Evolutionary conservation across 2,329 filamentous ascomycete genomes (phyloP), one percentile per base, ranked within the genome.

Genomic region (Fusarium sp.): DNA sequence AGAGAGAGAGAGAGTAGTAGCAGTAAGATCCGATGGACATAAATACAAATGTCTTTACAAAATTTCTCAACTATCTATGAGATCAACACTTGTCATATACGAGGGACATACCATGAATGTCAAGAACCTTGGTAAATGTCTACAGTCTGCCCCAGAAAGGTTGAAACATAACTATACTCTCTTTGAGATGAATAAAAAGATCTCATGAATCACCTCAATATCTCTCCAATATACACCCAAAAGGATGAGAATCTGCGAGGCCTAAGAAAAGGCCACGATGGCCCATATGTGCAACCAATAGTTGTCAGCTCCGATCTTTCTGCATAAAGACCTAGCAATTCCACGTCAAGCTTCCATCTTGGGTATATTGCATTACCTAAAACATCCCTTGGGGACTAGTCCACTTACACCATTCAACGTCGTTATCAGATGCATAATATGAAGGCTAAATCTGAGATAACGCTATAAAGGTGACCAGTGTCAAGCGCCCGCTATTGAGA

Each of bases 371-470:
- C 62, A 57, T 57, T 20, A 31, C 49, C 34, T 30, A 54, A 38
- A 26, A 37, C 41, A n/a, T 26, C 34, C 33, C 41, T 26, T 28
- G 26, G 33, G 36, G 18, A 46, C 40, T 36, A 38, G 40, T 45
- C 63, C 52, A 62, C 67, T 63, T 67, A 53, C 40, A 56, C 42
- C 16, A 46, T 46, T 51, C 37, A 23, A 23, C 40, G 26, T 37
- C 47, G 9, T 37, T 63, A 58, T 53, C 54, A 59, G 44, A 49
- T 62, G 50, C 49, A 56, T 38, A 37, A 42, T 34, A 58, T 44
- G 20, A 52, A 31, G 18, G 38, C 28, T 47, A 20, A 52, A 51
- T 41, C 30, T 37, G 65, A 69, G 61, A 62, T 34, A 57, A 50
- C 31, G 26, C 18, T 16, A 26, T 50, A 50, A 36, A 18, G 23